Evolutionary conservation across 208 protist species (phyloP).

Genomic region (Leishmania major): DNA sequence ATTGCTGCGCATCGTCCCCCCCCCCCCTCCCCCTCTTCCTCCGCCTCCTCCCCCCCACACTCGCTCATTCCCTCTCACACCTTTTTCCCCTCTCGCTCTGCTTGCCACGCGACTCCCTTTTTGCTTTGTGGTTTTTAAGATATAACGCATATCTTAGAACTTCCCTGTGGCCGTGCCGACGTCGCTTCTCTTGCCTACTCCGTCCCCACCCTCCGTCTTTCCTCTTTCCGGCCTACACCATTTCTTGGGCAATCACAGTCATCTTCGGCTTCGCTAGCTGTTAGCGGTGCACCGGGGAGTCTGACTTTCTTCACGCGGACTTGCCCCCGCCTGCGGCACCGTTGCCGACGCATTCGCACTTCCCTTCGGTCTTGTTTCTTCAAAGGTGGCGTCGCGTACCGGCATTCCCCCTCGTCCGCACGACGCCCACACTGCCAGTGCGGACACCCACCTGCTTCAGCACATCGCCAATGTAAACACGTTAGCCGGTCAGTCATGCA

Average conservation of each 20-base stretch:
- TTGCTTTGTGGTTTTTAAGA: neutral
- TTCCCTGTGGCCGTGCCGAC: neutral
- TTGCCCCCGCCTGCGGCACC: neutral
- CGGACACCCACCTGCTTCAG: conserved; percentile 3
- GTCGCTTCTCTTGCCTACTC: neutral
- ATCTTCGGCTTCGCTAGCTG: neutral
- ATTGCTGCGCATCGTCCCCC: neutral
- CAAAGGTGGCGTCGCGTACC: conserved; percentile 30
- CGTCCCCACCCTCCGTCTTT: neutral
- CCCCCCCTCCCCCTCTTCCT: neutral
- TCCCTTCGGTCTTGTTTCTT: conserved; percentile 1
- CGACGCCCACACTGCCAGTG: conserved; percentile 10
- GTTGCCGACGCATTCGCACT: neutral
- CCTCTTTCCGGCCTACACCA: neutral
- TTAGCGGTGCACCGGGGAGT: neutral
- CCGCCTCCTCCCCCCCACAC: neutral
- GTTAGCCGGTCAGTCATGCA: too few relatives aligned
- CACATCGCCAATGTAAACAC: conserved; percentile 7
- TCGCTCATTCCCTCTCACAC: neutral
- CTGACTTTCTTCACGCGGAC: neutral
- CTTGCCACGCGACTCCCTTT: neutral
- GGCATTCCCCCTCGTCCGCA: conserved; percentile 7
- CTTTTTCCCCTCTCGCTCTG: neutral
- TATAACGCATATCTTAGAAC: neutral
- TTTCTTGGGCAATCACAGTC: neutral